Evolutionary conservation across 371 early-diverging fungal genomes (phyloP).

Genomic region (Smittium mucronatum): DNA sequence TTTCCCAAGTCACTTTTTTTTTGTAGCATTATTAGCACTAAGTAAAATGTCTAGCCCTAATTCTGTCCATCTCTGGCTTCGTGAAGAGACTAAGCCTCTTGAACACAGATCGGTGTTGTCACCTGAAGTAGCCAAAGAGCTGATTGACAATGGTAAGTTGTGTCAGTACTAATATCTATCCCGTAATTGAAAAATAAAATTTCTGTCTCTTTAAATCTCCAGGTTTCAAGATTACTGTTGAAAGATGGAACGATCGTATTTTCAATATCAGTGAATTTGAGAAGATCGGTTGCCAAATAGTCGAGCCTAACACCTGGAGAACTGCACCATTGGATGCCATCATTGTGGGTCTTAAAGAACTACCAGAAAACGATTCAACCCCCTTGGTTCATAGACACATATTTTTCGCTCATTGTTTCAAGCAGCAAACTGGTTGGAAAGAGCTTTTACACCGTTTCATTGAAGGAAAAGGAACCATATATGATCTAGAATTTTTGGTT

Average conservation of each 20-base stretch:
- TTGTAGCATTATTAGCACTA: too few relatives aligned
- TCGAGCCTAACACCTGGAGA: conserved; percentile 66
- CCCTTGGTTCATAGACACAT: conserved; percentile 92
- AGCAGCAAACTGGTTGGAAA: conserved; percentile 88
- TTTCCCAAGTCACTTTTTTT: too few relatives aligned
- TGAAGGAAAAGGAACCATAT: conserved; percentile 71
- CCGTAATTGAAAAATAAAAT: not conserved
- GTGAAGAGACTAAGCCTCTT: conserved; percentile 92
- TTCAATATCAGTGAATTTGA: conserved; percentile 82
- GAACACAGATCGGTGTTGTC: conserved; percentile 92
- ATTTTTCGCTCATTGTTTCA: conserved; percentile 96
- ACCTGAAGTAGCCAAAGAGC: conserved; percentile 61
- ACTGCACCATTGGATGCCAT: conserved; percentile 76
- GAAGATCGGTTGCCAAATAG: conserved; percentile 65
- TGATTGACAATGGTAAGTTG: conserved; percentile 47
- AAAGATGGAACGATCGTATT: conserved; percentile 64
- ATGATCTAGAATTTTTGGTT: conserved; percentile 87
- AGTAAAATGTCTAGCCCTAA: not conserved
- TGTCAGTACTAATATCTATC: not conserved
- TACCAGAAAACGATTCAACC: conserved; percentile 81
- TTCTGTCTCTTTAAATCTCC: not conserved
- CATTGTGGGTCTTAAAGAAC: conserved; percentile 90
- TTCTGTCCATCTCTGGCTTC: conserved; percentile 73
- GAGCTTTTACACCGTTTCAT: conserved; percentile 74
- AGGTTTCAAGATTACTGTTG: conserved; percentile 83